phyloP scores from a whole-genome alignment of 768 basidiomycete species.

The Candolleomyces eurysporus region DNA sequence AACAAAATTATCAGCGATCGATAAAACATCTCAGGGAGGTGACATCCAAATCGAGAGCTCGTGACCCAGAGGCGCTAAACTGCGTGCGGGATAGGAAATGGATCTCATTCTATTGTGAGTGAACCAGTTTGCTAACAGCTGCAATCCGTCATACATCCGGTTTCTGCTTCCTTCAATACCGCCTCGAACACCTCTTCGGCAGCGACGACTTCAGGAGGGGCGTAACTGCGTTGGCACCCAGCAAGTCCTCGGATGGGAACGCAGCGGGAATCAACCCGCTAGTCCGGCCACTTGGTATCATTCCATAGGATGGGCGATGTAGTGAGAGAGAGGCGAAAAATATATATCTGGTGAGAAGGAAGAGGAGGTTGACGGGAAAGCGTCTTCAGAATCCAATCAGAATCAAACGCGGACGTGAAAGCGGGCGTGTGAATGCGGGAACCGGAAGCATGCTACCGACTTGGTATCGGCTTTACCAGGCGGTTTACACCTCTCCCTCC shows the following conservation, averaged over 20 bases:
- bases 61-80: no score
- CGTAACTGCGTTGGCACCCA: neutral
- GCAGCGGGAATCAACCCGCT: neutral
- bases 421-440: no score
- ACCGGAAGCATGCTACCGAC: neutral
- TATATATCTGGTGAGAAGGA: neutral
- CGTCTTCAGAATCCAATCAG: neutral
- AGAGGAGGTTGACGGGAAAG: constrained; percentile 1
- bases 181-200: neutral
- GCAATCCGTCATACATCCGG: neutral
- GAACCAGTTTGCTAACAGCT: no score
- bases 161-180: neutral
- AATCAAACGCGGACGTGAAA: neutral
- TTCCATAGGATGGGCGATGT: neutral
- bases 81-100: no score
- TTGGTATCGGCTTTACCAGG: neutral
- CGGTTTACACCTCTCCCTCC: neutral
- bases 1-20: no score
- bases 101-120: no score
- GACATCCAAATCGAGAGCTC: no score
- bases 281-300: neutral
- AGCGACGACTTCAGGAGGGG: neutral
- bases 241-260: neutral
- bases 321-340: neutral
- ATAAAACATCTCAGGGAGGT: no score